These are phyloP conservation scores for Cutaneotrichosporon sp. DNA, from an alignment of 1,284 basidiomycete genomes.

Conservation along the genomic window DNA sequence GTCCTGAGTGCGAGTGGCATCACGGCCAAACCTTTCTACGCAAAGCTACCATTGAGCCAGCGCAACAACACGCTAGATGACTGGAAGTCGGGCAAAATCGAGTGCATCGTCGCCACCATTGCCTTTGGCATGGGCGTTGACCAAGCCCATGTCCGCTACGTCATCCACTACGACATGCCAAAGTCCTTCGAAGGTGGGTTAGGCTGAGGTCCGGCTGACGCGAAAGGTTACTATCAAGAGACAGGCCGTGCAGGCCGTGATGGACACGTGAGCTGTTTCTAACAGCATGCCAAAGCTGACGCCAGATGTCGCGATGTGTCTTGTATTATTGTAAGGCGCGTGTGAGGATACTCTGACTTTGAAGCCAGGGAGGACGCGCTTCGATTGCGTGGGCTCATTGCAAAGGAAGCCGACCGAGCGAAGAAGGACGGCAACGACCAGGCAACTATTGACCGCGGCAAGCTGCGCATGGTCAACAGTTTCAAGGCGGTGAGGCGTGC, in stretches of 20 bases:
- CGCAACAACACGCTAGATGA: slow-evolving; percentile 57
- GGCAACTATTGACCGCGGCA: slow-evolving; percentile 9
- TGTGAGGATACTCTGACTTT: background rate
- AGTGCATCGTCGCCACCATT: slow-evolving; percentile 59
- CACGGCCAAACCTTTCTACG: slow-evolving; percentile 67
- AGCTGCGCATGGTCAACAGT: slow-evolving; percentile 52
- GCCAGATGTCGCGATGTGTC: slow-evolving; percentile 70
- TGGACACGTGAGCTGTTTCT: slow-evolving; percentile 56
- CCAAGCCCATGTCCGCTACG: slow-evolving; percentile 69
- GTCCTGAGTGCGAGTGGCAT: slow-evolving; percentile 63
- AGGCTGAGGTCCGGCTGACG: slow-evolving; percentile 1
- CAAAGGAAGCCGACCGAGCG: slow-evolving; percentile 34
- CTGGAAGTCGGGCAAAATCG: slow-evolving; percentile 47
- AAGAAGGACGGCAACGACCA: slow-evolving; percentile 20
- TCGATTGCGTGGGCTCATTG: slow-evolving; percentile 56
- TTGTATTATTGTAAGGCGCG: slow-evolving; percentile 66
- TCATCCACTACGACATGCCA: slow-evolving; percentile 59
- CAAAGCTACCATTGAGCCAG: slow-evolving; percentile 54
- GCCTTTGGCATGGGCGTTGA: slow-evolving; percentile 89
- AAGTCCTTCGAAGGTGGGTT: slow-evolving; percentile 71
- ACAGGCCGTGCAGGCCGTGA: slow-evolving; percentile 83
- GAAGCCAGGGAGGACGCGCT: slow-evolving; percentile 70
- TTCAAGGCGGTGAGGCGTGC: slow-evolving; percentile 55
- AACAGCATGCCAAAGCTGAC: slow-evolving; percentile 1
- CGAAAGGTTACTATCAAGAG: slow-evolving; percentile 77